Base-by-base conservation (phyloP, 208 protist genomes). In the Leptomonas pyrrhocoris region DNA sequence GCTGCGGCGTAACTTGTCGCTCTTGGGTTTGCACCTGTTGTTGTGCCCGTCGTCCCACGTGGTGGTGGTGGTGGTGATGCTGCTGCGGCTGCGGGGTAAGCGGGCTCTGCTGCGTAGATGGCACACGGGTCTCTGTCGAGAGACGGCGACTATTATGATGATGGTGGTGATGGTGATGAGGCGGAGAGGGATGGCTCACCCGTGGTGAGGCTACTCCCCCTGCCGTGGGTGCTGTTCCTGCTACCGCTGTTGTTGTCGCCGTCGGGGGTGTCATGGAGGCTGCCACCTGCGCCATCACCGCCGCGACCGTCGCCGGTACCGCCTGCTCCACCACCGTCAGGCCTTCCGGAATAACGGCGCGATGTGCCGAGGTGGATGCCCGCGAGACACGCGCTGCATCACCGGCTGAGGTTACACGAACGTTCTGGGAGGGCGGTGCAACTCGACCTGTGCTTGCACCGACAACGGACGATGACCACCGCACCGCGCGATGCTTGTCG, bases 271-370 rank as follows among this genome's bases (percentile, higher is more conserved):
- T 27, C 16, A 43, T 28, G 0, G 40, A 28, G 0, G 34, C 45
- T 2, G 36, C 30, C 27, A 67, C 30, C n/a, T 45, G 68, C 16
- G 68, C 59, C 53, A 74, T 74, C 16, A 57, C 59, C 2, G 55
- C 69, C 6, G 60, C 56, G 46, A 64, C 71, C 21, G 71, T 70
- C 27, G 56, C 62, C 23, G 71, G 71, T 25, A 76, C 62, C 4
- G 71, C 12, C 5, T 23, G 71, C 42, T 58, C 62, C 28, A 70
- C 51, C 46, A 65, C 48, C 5, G 46, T 38, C 21, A 59, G 18
- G 8, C 46, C 38, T 2, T 59, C 50, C 16, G 63, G 38, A 3
- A 50, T 25, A 15, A 51, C 25, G 19, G 25, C 27, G 7, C 23
- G 63, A 19, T 69, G 51, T 5, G 50, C 25, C 4, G 51, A 36